Evolutionary conservation across 2,329 filamentous ascomycete species (phyloP).

Genomic region (Fusarium agapanthi): DNA sequence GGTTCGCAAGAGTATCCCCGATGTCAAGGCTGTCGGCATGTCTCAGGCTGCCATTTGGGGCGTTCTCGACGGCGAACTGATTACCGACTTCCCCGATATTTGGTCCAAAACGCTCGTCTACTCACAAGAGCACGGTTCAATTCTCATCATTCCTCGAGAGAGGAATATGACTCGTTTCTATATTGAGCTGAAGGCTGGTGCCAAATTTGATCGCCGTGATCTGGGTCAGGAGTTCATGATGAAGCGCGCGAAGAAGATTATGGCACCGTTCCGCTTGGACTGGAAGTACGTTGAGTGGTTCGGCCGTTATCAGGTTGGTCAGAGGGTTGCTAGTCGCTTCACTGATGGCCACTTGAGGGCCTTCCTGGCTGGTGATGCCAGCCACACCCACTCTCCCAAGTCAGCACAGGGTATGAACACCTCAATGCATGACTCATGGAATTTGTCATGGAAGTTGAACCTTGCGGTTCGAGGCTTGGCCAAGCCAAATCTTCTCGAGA

Average conservation of each 20-base stretch:
- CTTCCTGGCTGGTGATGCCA: slow-evolving; percentile 76
- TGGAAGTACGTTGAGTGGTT: slow-evolving; percentile 75
- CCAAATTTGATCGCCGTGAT: slow-evolving; percentile 51
- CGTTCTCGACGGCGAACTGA: slow-evolving; percentile 74
- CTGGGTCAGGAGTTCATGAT: slow-evolving; percentile 74
- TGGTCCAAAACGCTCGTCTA: slow-evolving; percentile 79
- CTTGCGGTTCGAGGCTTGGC: slow-evolving; percentile 64
- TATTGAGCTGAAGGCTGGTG: slow-evolving; percentile 62
- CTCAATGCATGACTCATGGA: slow-evolving; percentile 69
- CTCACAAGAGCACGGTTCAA: slow-evolving; percentile 72
- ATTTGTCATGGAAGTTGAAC: slow-evolving; percentile 63
- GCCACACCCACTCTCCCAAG: slow-evolving; percentile 77
- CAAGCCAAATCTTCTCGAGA: slow-evolving; percentile 63
- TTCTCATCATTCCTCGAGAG: slow-evolving; percentile 78
- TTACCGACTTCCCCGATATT: slow-evolving; percentile 78
- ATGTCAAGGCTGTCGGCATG: slow-evolving; percentile 62
- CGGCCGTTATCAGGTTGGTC: slow-evolving; percentile 75
- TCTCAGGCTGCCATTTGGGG: slow-evolving; percentile 71
- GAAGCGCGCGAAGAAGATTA: slow-evolving; percentile 68
- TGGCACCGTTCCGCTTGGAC: slow-evolving; percentile 64
- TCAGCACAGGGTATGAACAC: slow-evolving; percentile 75
- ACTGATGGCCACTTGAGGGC: slow-evolving; percentile 67
- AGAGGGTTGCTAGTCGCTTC: slow-evolving; percentile 76
- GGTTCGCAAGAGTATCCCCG: slow-evolving; percentile 71
- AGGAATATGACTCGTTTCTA: slow-evolving; percentile 75